Evolutionary conservation across 2,329 filamentous ascomycete genomes (phyloP).

Genomic region (Orbilia blumenaviensis): DNA sequence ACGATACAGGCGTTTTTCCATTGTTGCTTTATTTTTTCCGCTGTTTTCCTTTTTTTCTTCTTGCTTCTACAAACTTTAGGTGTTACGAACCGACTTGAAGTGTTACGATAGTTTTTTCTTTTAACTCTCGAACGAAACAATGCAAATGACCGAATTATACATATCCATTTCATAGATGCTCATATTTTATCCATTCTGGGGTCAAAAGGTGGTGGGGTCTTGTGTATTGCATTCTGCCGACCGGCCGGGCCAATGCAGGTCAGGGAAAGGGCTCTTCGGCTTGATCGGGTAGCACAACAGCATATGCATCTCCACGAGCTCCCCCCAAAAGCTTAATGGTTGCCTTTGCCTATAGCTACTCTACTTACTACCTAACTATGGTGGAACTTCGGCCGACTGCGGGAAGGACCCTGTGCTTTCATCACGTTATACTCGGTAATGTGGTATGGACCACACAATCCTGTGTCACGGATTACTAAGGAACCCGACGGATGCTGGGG

Average conservation of each 20-base stretch:
- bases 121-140: neutral
- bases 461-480: neutral
- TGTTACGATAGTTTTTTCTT: constrained; percentile 3
- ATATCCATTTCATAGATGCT: neutral
- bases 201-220: too few relatives aligned
- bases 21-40: too few relatives aligned
- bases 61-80: neutral
- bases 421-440: neutral
- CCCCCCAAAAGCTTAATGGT: too few relatives aligned
- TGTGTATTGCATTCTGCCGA: neutral
- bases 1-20: constrained; percentile 40
- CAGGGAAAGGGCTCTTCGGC: constrained; percentile 5
- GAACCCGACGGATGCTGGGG: neutral
- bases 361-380: too few relatives aligned
- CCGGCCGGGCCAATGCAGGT: neutral
- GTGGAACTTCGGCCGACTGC: constrained; percentile 17
- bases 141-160: constrained; percentile 9
- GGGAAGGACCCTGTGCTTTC: neutral
- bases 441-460: too few relatives aligned
- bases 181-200: neutral
- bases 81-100: constrained; percentile 6
- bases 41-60: neutral
- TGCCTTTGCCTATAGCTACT: too few relatives aligned
- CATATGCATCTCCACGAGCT: neutral
- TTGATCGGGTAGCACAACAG: constrained; percentile 10